Evolutionary conservation across 2,329 filamentous ascomycete genomes (phyloP), one percentile per base, ranked within the genome.

Genomic region (Hypoxylon sp.): DNA sequence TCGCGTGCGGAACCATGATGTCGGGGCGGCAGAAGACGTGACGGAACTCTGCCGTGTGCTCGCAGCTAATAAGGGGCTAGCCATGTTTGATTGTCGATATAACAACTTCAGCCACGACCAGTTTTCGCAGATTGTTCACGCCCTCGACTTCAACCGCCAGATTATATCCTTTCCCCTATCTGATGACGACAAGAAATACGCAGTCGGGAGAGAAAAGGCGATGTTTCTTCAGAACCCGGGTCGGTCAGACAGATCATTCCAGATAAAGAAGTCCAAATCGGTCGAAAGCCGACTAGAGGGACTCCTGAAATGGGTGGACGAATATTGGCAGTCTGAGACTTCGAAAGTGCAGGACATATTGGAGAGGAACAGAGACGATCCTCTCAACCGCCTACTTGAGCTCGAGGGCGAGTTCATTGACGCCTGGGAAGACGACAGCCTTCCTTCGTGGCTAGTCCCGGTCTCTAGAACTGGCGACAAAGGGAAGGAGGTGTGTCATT

Each of bases 1-100:
- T 3, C 77, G 82, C 1, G 75, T 86, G 42, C 79, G 82, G 59
- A 85, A 82, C 67, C 83, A 86, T 61, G 83, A 84, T 53, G 79
- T 82, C 17, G 83, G 81, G 21, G 70, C 70, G n/a, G 68, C 64
- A 13, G 66, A 72, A 29, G 71, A 73, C 48, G 53, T 72, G 46
- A 69, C 65, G 11, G 79, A 81, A 45, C 67, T 84, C 37, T 82
- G 81, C 35, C 77, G 76, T 35, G 79, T 80, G 2, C 75, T 86
- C 13, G 75, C 77, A 4, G 69, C 71, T 24, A 85, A 84, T 67
- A 74, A 72, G 56, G 77, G 77, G 0, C 74, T 86, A 2, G 75
- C 76, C 23, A 82, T 81, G 50, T 70, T 86, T 13, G 83, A 86
- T 66, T 83, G 81, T 63, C 79, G 81, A 35, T 78, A 79, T 61